Conservation (phyloP, 345 rosid genomes). For the Bretschneidera sinensis region DNA sequence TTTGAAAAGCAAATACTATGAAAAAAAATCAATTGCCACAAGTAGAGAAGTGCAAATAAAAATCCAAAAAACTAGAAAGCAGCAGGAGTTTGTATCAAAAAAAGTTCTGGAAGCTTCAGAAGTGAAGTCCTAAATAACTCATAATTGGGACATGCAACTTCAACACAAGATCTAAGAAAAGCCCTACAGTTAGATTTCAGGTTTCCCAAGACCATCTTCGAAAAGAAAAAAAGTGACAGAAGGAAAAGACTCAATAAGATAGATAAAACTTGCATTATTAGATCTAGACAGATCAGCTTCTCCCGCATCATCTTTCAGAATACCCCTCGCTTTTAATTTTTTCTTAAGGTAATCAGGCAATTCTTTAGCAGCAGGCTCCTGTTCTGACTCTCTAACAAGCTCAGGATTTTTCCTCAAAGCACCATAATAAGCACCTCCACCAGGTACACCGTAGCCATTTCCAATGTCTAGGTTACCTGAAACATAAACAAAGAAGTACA, state of each 20-base stretch:
- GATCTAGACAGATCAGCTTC: conserved; percentile 25
- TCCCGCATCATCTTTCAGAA: conserved; percentile 48
- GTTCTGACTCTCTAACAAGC: conserved; percentile 34
- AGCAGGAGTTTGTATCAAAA: neutral
- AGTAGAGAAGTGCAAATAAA: neutral
- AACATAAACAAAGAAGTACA: neutral
- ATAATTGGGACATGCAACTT: neutral
- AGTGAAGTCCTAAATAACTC: too few relatives aligned
- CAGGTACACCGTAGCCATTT: conserved; percentile 97
- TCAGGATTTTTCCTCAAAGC: conserved; percentile 26
- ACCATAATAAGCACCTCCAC: conserved; percentile 76
- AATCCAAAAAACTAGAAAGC: neutral
- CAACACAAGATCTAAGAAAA: neutral
- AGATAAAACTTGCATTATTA: conserved; percentile 38
- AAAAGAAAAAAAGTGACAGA: neutral
- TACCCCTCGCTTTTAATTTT: conserved; percentile 78
- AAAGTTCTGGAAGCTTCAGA: too few relatives aligned
- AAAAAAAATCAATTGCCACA: neutral
- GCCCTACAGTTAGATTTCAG: neutral
- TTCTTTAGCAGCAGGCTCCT: conserved; percentile 33
- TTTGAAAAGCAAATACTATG: neutral
- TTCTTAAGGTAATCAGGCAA: conserved; percentile 83
- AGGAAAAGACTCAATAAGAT: neutral
- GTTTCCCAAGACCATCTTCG: neutral
- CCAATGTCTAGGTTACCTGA: conserved; percentile 85